Evolutionary conservation across 1,139 yeast genomes (phyloP).

Genomic region (Debaryomyces subglobosus): DNA sequence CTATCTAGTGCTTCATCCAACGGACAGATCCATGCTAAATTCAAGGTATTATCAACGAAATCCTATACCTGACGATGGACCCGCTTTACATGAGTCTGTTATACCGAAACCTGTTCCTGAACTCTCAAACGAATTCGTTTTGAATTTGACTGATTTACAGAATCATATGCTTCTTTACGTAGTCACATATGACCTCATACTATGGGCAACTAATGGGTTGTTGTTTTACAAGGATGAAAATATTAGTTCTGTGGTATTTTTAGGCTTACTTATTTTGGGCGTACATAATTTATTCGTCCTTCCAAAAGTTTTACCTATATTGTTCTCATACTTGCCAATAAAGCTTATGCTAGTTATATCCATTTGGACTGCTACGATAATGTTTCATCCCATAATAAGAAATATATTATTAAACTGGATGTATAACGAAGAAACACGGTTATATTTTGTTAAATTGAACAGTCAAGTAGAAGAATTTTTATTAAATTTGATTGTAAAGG

Average conservation of each 20-base stretch:
- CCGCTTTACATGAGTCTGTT: constrained; percentile 48
- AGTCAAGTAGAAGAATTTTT: constrained; percentile 48
- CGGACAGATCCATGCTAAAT: constrained; percentile 30
- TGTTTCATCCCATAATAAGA: constrained; percentile 59
- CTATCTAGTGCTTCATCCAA: constrained; percentile 50
- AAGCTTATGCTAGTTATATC: constrained; percentile 38
- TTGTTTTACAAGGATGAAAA: constrained; percentile 70
- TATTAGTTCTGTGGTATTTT: constrained; percentile 56
- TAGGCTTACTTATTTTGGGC: constrained; percentile 31
- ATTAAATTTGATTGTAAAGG: constrained; percentile 28
- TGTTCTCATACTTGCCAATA: constrained; percentile 27
- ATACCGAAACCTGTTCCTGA: constrained; percentile 79
- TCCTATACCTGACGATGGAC: constrained; percentile 60
- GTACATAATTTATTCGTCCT: constrained; percentile 33
- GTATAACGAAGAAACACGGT: constrained; percentile 64
- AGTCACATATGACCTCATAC: constrained; percentile 59
- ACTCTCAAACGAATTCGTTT: constrained; percentile 72
- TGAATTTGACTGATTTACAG: constrained; percentile 83
- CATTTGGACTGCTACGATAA: constrained; percentile 55
- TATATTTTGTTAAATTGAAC: constrained; percentile 47
- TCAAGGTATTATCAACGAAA: constrained; percentile 34
- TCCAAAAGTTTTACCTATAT: constrained; percentile 35
- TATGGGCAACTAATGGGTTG: constrained; percentile 54
- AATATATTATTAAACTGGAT: constrained; percentile 46
- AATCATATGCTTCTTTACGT: constrained; percentile 78